These are phyloP conservation scores for Alternaria gaisen DNA, from an alignment of 2,329 filamentous ascomycete species.

Conservation along the genomic window DNA sequence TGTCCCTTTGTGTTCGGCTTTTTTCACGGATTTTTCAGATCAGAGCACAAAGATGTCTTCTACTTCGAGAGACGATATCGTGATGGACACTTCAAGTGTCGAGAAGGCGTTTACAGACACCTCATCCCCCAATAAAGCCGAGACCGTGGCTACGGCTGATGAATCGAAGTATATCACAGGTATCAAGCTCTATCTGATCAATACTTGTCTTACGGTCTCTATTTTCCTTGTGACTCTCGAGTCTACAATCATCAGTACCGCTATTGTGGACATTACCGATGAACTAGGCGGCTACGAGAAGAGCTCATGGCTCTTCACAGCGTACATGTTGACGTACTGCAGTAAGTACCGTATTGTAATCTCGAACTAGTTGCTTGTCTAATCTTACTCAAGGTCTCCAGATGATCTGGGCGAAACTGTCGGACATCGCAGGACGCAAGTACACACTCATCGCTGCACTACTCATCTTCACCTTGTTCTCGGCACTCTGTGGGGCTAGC, in stretches of 20 bases:
- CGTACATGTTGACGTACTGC: slow-evolving; percentile 48
- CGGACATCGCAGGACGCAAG: slow-evolving; percentile 21
- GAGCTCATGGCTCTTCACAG: slow-evolving; percentile 49
- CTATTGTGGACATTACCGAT: slow-evolving; percentile 47
- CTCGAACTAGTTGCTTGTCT: not conserved
- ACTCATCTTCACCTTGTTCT: slow-evolving; percentile 42
- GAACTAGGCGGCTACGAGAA: slow-evolving; percentile 44
- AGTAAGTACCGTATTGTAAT: slow-evolving; percentile 24
- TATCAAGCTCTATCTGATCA: slow-evolving; percentile 8
- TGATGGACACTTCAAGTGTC: not conserved
- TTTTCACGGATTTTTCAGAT: not conserved
- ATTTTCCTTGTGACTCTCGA: slow-evolving; percentile 38
- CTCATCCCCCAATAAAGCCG: not conserved
- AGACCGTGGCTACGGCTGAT: not conserved
- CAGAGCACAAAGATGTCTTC: not conserved
- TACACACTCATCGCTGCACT: slow-evolving; percentile 1
- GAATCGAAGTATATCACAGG: slow-evolving; percentile 8
- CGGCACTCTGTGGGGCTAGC: slow-evolving; percentile 42
- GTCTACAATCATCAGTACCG: slow-evolving; percentile 48
- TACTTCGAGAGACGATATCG: not conserved
- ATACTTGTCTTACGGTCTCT: slow-evolving; percentile 3
- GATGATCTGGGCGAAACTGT: slow-evolving; percentile 9
- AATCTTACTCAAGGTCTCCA: not conserved
- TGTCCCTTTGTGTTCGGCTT: not conserved
- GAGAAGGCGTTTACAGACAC: not conserved